Evolutionary conservation across 2,329 filamentous ascomycete species (phyloP), one percentile per base, ranked within the genome.

Genomic region (Sporothrix globosa): DNA sequence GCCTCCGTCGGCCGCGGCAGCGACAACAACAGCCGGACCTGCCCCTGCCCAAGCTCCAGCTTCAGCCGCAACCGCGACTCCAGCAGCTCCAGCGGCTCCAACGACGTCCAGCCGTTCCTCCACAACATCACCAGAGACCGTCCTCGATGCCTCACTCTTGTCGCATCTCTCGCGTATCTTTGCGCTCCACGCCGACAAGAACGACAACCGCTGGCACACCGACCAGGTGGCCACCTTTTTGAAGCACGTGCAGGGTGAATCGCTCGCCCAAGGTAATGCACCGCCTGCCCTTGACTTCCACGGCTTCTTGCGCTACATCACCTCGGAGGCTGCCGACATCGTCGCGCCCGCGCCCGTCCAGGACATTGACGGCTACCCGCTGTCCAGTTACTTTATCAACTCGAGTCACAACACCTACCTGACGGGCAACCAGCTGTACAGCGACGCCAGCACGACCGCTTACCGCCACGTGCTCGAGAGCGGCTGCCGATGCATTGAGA

Each of bases 381-480:
- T 97, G 73, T 91, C 93, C 71, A 93, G 93, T 80, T 97, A 97
- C 81, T 97, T 93, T 80, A 92, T 97, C 78, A 96, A 91, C 73
- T 97, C 92, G 75, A 97, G 93, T 70, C 94, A 97, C 84, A 97
- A 97, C 81, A 97, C 94, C 0, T 97, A 97, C 75, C 87, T 97
- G 27, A 88, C 93, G 1, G 94, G 94, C 30, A 92, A 95, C 77
- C 94, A 97, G 82, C 88, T 97, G 17, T 92, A 88, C 72, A 95
- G 93, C 75, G 88, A 91, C 72, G 96, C 93, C 68, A 96, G 93
- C 77, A 93, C 92, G 0, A 91, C 93, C 74, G 91, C 92, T 2
- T 97, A 97, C 82, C 92, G 92, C 74, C 90, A 90, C 67, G 92
- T 94, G 11, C 83, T 97, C 70, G 87, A 93, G 75, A 89, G 92